Percentiles rank a stretch among this genome's conserved stretches.
Evolutionary conservation across 805 yeast genomes (phyloP).

Genomic region (Pichia occidentalis): DNA sequence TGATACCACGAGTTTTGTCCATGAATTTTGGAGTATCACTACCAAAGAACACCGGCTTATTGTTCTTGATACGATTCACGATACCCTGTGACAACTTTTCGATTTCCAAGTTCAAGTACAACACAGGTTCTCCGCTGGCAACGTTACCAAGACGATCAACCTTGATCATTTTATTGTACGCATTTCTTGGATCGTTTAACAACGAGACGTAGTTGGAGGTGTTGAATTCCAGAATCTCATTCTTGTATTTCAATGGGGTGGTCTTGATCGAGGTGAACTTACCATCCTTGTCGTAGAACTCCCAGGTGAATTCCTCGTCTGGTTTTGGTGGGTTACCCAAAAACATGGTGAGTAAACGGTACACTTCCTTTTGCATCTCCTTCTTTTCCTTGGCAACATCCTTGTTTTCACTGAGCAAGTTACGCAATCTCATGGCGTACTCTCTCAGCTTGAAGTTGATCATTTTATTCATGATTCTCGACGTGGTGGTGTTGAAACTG

Average conservation of each 20-base stretch:
- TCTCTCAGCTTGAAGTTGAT: slow-evolving; percentile 69
- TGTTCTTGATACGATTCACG: slow-evolving; percentile 58
- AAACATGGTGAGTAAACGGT: slow-evolving; percentile 57
- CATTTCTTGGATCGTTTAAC: slow-evolving; percentile 78
- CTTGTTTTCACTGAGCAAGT: slow-evolving; percentile 33
- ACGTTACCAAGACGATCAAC: slow-evolving; percentile 75
- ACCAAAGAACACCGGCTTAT: slow-evolving; percentile 83
- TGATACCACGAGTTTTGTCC: slow-evolving; percentile 57
- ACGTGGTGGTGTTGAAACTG: slow-evolving; percentile 45
- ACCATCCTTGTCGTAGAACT: slow-evolving; percentile 64
- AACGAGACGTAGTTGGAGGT: slow-evolving; percentile 52
- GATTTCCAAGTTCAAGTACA: slow-evolving; percentile 63
- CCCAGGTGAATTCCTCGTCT: slow-evolving; percentile 63
- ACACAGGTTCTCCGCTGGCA: slow-evolving; percentile 60
- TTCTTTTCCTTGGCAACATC: slow-evolving; percentile 31
- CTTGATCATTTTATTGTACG: slow-evolving; percentile 52
- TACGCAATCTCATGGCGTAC: slow-evolving; percentile 65
- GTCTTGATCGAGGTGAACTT: slow-evolving; percentile 39
- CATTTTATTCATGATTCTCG: slow-evolving; percentile 49
- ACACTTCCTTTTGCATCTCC: slow-evolving; percentile 52
- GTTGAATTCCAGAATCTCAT: slow-evolving; percentile 46
- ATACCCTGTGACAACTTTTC: slow-evolving; percentile 53
- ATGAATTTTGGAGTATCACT: slow-evolving; percentile 80
- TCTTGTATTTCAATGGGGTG: slow-evolving; percentile 63
- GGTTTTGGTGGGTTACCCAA: slow-evolving; percentile 80